Evolutionary conservation across 768 basidiomycete genomes (phyloP).

Genomic region (Coprinellus micaceus): DNA sequence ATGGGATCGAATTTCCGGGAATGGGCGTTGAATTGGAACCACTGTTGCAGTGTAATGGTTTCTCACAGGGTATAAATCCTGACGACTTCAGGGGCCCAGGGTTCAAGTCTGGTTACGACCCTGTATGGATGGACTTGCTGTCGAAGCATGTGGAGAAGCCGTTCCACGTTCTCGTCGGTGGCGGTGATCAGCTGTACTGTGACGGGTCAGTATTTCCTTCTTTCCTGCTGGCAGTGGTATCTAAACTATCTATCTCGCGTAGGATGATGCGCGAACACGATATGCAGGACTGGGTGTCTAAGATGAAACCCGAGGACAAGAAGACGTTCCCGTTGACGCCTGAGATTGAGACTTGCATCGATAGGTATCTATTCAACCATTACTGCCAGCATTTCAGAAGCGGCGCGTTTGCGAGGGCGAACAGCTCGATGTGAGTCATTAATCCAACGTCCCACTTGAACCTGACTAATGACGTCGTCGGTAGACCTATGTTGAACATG

Average conservation of each 20-base stretch:
- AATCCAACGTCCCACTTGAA: conserved; percentile 5
- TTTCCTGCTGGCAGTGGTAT: background rate
- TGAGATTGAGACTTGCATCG: conserved; percentile 72
- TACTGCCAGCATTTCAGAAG: conserved; percentile 84
- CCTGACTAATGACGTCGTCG: background rate
- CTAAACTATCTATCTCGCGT: conserved; percentile 3
- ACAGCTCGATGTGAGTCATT: conserved; percentile 76
- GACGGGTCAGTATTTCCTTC: conserved; percentile 49
- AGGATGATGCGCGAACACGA: conserved; percentile 86
- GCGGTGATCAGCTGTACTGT: conserved; percentile 91
- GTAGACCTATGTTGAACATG: conserved; percentile 86
- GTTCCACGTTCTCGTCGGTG: conserved; percentile 90
- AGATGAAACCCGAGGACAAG: conserved; percentile 56
- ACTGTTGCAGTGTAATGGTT: conserved; percentile 84
- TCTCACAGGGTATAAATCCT: conserved; percentile 84
- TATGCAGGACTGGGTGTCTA: conserved; percentile 78
- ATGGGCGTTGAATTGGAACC: too few relatives aligned
- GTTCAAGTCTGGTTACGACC: conserved; percentile 80
- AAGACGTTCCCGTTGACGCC: conserved; percentile 55
- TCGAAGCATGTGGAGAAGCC: conserved; percentile 74
- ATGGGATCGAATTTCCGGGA: too few relatives aligned
- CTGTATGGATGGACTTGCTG: conserved; percentile 92
- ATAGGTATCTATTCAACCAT: conserved; percentile 87
- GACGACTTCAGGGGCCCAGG: conserved; percentile 83
- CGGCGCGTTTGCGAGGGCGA: conserved; percentile 88